Evolutionary conservation across 208 protist species (phyloP), one percentile per base, ranked within the genome.

Genomic region (Naegleria lovaniensis): DNA sequence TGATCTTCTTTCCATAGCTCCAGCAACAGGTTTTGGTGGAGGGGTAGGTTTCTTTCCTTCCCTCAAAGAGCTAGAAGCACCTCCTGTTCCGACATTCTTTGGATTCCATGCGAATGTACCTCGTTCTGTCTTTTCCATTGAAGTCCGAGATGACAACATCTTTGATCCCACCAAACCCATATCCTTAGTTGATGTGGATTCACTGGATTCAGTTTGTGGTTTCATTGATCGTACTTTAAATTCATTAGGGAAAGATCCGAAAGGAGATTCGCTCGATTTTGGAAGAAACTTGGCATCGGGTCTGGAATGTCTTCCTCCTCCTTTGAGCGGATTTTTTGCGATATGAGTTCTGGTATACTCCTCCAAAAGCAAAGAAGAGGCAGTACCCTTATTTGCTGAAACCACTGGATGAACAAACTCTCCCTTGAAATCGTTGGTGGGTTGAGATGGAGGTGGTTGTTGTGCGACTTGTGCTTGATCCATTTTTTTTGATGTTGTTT

Each of bases 41-140:
- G 92, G 92, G 33, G 95, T 93, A 39, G 95, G 94, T 38, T 94
- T 94, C 29, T 94, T 94, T 41, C 96, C 96, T 92, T 97, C 95
- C 90, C 94, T 95, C 58, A 98, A 93, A 9, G 96, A 97, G 92
- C 95, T 98, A 33, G 92, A 94, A 33, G 96, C 95, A 38, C 96
- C 96, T 85, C 96, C 96, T 91, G 95, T 96, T 84, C 96, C 96
- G 92, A 90, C 92, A 93, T n/a, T 93, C 95, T 76, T 94, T 94
- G 13, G 92, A 67, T 92, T 97, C 97, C 22, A 94, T 90, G 90
- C 97, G 97, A 87, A 93, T 93, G 16, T 95, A 92, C 15, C 92
- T 29, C 19, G 93, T n/a, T 90, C 93, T 33, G 92, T 92, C 2
- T 59, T 89, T 15, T 85, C 85, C 79, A 52, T 38, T 40, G 41